Evolutionary conservation across 768 basidiomycete species (phyloP).

Genomic region (Phanerochaete sordida): DNA sequence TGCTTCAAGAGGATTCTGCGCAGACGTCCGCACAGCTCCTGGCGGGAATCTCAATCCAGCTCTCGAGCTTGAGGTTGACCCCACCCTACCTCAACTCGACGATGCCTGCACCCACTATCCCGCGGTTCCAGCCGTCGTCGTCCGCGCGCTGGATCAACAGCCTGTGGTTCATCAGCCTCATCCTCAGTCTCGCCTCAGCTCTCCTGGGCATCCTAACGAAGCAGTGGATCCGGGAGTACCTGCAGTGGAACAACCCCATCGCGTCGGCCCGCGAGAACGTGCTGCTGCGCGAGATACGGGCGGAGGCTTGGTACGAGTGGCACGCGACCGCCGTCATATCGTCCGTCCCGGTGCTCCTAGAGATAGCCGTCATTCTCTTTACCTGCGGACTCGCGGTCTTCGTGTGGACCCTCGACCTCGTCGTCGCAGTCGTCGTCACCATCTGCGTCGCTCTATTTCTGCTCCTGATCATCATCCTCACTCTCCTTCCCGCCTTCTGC

Average conservation of each 20-base stretch:
- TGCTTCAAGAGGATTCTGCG: background rate
- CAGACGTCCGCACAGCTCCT: background rate
- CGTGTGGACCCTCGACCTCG: background rate
- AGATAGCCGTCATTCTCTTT: background rate
- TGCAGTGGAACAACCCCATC: background rate
- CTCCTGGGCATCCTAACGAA: constrained; percentile 3
- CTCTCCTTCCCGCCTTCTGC: background rate
- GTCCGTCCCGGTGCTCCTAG: background rate
- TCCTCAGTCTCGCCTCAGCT: constrained; percentile 4
- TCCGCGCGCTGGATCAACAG: constrained; percentile 1
- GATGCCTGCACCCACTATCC: background rate
- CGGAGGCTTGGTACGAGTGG: background rate
- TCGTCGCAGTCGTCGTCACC: background rate
- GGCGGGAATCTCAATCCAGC: background rate
- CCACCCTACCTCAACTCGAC: background rate
- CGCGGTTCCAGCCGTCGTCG: background rate
- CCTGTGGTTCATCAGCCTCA: constrained; percentile 7
- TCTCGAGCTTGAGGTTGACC: background rate
- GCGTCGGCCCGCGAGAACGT: constrained; percentile 4
- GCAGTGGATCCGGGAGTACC: constrained; percentile 9
- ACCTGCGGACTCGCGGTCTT: background rate
- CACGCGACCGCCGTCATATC: background rate
- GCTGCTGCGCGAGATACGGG: background rate
- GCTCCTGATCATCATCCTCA: background rate
- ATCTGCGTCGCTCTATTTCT: background rate